A percentile compares a stretch with the other conserved stretches of the same genome.
These are phyloP conservation scores for Argentina anserina DNA, from an alignment of 306 rosid species.

Conservation along the genomic window DNA sequence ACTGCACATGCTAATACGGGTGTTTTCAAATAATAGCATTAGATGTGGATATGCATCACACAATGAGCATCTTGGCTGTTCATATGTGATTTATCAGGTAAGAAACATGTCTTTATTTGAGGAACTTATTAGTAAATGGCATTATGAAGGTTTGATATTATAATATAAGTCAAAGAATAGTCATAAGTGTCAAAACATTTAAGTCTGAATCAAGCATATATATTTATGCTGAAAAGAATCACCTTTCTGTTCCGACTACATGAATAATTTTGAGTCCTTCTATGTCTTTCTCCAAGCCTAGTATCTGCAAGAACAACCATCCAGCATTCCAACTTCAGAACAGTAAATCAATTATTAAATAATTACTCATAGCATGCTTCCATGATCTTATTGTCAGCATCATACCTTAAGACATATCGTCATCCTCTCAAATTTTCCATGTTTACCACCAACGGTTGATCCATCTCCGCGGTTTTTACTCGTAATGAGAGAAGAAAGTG, in stretches of 20 bases:
- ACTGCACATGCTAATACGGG: not conserved
- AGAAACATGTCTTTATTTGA: not conserved
- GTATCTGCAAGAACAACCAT: slow-evolving; percentile 44
- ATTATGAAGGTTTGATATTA: not conserved
- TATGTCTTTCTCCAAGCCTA: slow-evolving; percentile 55
- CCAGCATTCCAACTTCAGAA: slow-evolving; percentile 10
- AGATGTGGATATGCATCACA: not conserved
- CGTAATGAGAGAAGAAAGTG: slow-evolving; percentile 72
- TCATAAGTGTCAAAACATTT: not conserved
- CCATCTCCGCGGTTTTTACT: slow-evolving; percentile 50
- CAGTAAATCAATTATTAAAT: not conserved
- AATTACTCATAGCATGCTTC: slow-evolving; percentile 1
- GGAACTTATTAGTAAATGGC: not conserved
- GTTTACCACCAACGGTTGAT: slow-evolving; percentile 28
- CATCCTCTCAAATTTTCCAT: slow-evolving; percentile 46
- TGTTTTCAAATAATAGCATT: not conserved
- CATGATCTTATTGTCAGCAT: not conserved
- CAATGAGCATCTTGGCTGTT: too few relatives aligned
- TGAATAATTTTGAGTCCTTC: slow-evolving; percentile 64
- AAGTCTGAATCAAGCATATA: slow-evolving; percentile 11
- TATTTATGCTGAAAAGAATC: slow-evolving; percentile 4
- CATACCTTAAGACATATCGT: slow-evolving; percentile 56
- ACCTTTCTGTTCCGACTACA: slow-evolving; percentile 93
- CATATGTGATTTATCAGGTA: not conserved
- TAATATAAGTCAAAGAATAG: not conserved